Percentiles rank a stretch among this genome's conserved stretches.
Evolutionary conservation across 345 rosid species (phyloP).

Genomic region (Citrus australasica): DNA sequence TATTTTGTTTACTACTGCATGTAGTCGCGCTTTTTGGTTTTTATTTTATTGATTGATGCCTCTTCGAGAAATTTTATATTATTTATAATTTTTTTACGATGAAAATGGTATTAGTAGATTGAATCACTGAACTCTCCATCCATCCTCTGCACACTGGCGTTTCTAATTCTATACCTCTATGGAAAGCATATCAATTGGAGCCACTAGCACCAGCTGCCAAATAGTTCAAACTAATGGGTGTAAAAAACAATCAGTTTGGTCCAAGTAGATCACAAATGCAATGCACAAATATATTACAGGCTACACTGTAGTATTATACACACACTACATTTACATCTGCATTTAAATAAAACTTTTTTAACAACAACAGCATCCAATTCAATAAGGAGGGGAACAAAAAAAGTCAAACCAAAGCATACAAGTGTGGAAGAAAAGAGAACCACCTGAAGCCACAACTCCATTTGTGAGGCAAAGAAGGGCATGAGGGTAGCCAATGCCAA

Average conservation of each 20-base stretch:
- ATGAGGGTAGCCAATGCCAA: slow-evolving; percentile 91
- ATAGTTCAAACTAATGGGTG: background rate
- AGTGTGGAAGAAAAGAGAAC: slow-evolving; percentile 83
- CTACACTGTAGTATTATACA: no score
- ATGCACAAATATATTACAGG: no score
- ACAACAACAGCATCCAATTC: background rate
- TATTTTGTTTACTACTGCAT: background rate
- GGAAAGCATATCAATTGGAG: no score
- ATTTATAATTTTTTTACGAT: no score
- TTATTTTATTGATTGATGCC: background rate
- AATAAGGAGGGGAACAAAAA: background rate
- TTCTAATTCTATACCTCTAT: no score
- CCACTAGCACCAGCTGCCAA: no score
- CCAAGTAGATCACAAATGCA: background rate
- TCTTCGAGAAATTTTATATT: no score
- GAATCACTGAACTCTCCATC: no score
- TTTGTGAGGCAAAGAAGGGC: slow-evolving; percentile 79
- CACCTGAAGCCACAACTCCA: slow-evolving; percentile 94
- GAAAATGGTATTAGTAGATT: no score
- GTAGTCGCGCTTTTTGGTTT: background rate
- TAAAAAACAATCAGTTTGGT: background rate
- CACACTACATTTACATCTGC: no score
- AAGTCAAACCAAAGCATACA: slow-evolving; percentile 52
- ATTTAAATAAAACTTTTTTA: background rate
- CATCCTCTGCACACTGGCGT: no score